Percentiles rank a stretch among this genome's conserved stretches.
These are phyloP conservation scores for Monosporascus ibericus DNA, from an alignment of 2,329 filamentous ascomycete genomes.

Conservation along the genomic window DNA sequence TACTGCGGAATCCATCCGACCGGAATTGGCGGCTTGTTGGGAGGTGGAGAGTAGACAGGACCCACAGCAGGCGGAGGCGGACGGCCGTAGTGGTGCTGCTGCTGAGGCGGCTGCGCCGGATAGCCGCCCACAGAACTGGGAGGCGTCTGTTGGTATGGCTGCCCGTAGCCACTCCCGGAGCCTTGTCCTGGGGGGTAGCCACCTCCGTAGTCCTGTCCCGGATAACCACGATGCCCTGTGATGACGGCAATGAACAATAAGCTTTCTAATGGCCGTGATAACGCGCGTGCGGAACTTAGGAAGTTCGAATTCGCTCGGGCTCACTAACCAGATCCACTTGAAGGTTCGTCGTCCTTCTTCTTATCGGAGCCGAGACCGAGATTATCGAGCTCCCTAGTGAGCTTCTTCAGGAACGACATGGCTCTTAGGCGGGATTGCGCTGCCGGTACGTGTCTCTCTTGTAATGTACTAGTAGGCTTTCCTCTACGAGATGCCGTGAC, in stretches of 20 bases:
- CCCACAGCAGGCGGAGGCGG: slow-evolving; percentile 15
- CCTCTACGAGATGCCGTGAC: neutral
- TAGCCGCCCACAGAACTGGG: slow-evolving; percentile 9
- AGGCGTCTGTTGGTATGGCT: neutral
- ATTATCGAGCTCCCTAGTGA: slow-evolving; percentile 25
- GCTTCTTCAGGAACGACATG: slow-evolving; percentile 26
- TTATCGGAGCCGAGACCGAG: slow-evolving; percentile 21
- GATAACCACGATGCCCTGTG: slow-evolving; percentile 16
- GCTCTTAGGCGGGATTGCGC: neutral
- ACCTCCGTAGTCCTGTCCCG: slow-evolving; percentile 17
- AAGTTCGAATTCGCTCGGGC: too few relatives aligned
- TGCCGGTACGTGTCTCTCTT: neutral
- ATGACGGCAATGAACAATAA: neutral
- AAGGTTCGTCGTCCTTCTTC: slow-evolving; percentile 11
- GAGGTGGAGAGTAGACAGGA: slow-evolving; percentile 27
- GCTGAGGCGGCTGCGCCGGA: slow-evolving; percentile 8
- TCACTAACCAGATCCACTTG: slow-evolving; percentile 9
- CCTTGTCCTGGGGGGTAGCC: slow-evolving; percentile 1
- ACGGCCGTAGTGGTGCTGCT: slow-evolving; percentile 9
- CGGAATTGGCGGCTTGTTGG: slow-evolving; percentile 45
- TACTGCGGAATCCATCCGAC: slow-evolving; percentile 58
- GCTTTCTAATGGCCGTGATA: neutral
- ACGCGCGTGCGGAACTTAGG: too few relatives aligned
- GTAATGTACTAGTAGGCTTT: neutral
- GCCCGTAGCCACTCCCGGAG: too few relatives aligned